Evolutionary conservation across 139 green algal genomes (phyloP).

Genomic region (Micromonas commoda): DNA sequence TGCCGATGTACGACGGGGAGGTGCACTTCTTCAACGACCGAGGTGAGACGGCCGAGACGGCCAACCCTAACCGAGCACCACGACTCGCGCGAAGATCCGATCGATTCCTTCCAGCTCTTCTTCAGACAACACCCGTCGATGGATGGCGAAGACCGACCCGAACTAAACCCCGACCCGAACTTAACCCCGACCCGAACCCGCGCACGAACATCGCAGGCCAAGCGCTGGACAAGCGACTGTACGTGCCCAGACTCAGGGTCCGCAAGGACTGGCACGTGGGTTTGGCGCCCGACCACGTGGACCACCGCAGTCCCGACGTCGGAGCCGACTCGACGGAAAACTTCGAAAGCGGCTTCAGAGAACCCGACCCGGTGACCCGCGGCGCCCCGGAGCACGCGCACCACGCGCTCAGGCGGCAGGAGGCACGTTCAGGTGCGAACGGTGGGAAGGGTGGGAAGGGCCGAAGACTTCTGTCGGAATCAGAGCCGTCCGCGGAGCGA

Average conservation of each 20-base stretch:
- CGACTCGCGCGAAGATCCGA: not conserved
- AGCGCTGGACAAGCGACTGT: slow-evolving; percentile 41
- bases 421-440: too few relatives aligned
- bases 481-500: slow-evolving; percentile 16
- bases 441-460: too few relatives aligned
- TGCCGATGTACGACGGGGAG: slow-evolving; percentile 87
- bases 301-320: slow-evolving; percentile 79
- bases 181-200: too few relatives aligned
- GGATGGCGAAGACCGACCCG: not conserved
- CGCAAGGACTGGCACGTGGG: slow-evolving; percentile 77
- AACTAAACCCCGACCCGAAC: not conserved
- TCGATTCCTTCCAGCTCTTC: not conserved
- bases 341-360: not conserved
- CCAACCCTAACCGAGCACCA: too few relatives aligned
- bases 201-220: slow-evolving; percentile 4
- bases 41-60: not conserved
- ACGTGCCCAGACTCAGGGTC: slow-evolving; percentile 64
- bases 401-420: too few relatives aligned
- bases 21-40: slow-evolving; percentile 73
- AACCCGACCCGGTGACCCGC: not conserved
- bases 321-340: slow-evolving; percentile 19
- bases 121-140: not conserved
- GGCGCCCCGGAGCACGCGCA: not conserved
- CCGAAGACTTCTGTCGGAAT: too few relatives aligned
- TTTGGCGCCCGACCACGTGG: slow-evolving; percentile 72